Evolutionary conservation across 2,329 filamentous ascomycete species (phyloP), one percentile per base, ranked within the genome.

Genomic region (Botrytis fabae): DNA sequence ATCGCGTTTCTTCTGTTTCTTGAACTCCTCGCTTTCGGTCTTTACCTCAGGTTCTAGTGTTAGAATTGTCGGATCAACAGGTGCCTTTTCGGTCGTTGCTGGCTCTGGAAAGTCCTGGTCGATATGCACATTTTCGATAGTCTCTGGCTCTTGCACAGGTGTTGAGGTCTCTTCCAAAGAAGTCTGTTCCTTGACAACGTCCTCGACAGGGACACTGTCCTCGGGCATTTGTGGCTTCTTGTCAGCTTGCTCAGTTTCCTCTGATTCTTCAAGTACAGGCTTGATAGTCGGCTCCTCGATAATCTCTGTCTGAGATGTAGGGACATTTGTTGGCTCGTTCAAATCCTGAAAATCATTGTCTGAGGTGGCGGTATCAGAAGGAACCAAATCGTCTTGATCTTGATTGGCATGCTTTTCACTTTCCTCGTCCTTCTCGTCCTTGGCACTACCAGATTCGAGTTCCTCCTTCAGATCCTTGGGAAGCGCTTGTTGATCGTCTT

Each of bases 391-490:
- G 3, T 44, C 51, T 42, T 42, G 20, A 25, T 60, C 44, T 42
- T 69, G 48, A 35, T 28, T 25, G 16, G 18, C 40, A 18, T 46
- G 76, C 28, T 73, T 63, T 65, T 77, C 76, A 57, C 74, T 80
- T 74, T 84, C 85, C 16, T 57, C n/a, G 14, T 57, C n/a, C 16
- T 1, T 57, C 79, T 85, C 85, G 16, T 79, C 77, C 73, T 81
- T 82, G 75, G 80, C 81, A 75, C 80, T 81, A 35, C 69, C 66
- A 62, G 77, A 76, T 51, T 63, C 75, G 40, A 78, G 78, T 71
- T 79, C 77, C 63, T 79, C 78, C 51, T 80, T 77, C 54, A 78
- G 61, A 73, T 79, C 78, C 20, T 78, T 73, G 42, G 78, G 76
- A 68, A 79, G 73, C 59, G 76, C 75, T 40, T 80, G 75, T 73